phyloP scores from a whole-genome alignment of 805 yeast genomes.

The Kodamaea sagamina region DNA sequence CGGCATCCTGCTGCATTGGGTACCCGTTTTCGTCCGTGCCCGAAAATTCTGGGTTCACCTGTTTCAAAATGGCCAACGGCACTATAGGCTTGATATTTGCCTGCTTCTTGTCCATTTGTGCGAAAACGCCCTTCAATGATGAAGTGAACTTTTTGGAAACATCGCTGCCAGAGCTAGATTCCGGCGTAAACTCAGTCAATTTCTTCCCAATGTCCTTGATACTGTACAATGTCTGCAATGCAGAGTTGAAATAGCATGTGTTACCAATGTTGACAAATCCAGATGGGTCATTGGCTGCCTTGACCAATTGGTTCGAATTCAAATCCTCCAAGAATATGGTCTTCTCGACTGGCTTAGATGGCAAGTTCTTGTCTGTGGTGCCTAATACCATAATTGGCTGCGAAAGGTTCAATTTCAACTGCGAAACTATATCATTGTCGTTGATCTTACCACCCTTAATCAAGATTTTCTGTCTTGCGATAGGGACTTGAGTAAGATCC shows the following conservation, averaged over 20 bases:
- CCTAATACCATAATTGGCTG: slow-evolving; percentile 88
- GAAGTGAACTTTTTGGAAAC: slow-evolving; percentile 16
- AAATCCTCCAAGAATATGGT: slow-evolving; percentile 72
- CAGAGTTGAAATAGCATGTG: slow-evolving; percentile 79
- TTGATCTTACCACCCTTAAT: slow-evolving; percentile 85
- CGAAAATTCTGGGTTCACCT: slow-evolving; percentile 82
- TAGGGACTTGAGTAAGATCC: slow-evolving; percentile 78
- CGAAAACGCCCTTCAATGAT: slow-evolving; percentile 47
- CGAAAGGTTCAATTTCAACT: slow-evolving; percentile 59
- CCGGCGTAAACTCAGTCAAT: slow-evolving; percentile 14
- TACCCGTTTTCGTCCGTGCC: slow-evolving; percentile 71
- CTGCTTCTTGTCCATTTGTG: slow-evolving; percentile 46
- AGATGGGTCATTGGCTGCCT: slow-evolving; percentile 51
- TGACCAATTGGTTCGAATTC: slow-evolving; percentile 44
- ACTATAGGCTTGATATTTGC: slow-evolving; percentile 64
- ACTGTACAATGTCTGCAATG: slow-evolving; percentile 57
- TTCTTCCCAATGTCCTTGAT: slow-evolving; percentile 44
- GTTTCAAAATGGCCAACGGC: slow-evolving; percentile 65
- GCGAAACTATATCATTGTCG: slow-evolving; percentile 60
- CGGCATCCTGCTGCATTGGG: slow-evolving; percentile 97
- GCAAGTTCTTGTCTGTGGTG: slow-evolving; percentile 71
- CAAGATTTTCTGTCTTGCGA: slow-evolving; percentile 84
- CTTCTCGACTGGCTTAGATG: slow-evolving; percentile 51
- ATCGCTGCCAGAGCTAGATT: slow-evolving; percentile 22
- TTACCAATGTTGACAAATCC: slow-evolving; percentile 74